Evolutionary conservation across 176 grass and related monocot species (phyloP).

Genomic region (Olyra latifolia): DNA sequence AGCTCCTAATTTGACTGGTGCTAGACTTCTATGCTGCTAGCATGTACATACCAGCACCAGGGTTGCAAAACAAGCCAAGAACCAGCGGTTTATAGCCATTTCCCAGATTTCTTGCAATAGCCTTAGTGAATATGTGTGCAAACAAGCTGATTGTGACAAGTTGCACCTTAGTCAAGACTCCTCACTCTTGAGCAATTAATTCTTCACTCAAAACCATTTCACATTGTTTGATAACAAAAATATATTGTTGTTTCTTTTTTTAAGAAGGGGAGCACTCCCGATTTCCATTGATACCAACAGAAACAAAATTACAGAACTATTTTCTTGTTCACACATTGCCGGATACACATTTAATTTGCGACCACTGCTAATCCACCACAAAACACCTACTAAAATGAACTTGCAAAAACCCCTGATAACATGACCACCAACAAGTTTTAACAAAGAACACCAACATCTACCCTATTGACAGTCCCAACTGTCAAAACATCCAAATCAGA

Average conservation of each 20-base stretch:
- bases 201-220: background rate
- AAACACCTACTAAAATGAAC: no score
- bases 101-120: background rate
- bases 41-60: background rate
- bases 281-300: no score
- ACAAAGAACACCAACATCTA: no score
- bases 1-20: background rate
- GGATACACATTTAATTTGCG: no score
- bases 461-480: no score
- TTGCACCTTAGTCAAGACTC: background rate
- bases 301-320: no score
- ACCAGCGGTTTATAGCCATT: background rate
- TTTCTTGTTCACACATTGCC: no score
- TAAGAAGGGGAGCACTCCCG: no score
- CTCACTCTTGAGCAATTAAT: background rate
- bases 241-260: background rate
- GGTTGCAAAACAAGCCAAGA: background rate
- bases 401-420: no score
- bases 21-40: background rate
- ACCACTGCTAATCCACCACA: no score
- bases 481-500: no score
- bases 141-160: background rate
- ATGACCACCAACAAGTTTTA: no score
- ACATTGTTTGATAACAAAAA: background rate
- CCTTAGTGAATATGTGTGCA: background rate